Conservation (phyloP, 2,329 filamentous ascomycete species). For the Colletotrichum horii region DNA sequence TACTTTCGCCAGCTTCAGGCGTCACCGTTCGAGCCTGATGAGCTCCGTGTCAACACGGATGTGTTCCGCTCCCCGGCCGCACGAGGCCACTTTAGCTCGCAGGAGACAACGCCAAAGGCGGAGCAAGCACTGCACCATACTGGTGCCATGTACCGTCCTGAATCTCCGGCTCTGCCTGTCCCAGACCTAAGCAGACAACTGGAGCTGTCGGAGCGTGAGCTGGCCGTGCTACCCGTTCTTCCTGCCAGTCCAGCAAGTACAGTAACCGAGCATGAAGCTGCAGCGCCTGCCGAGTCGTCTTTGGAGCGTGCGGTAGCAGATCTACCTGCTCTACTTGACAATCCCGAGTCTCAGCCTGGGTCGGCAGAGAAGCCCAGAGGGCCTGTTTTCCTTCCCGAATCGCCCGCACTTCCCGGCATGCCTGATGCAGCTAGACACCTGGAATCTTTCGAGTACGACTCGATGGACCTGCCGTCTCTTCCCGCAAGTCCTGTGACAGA, state of each 20-base stretch:
- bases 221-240: conserved; percentile 3
- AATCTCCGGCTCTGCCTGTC: not conserved
- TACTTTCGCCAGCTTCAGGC: conserved; percentile 15
- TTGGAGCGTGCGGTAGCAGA: not conserved
- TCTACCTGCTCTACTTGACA: conserved; percentile 13
- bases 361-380: not conserved
- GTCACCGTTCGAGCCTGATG: conserved; percentile 25
- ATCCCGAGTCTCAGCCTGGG: not conserved
- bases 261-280: not conserved
- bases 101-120: conserved; percentile 73
- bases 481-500: not conserved
- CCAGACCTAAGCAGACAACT: not conserved
- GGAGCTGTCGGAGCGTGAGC: not conserved
- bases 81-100: conserved; percentile 61
- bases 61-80: conserved; percentile 29
- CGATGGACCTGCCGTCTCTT: not conserved
- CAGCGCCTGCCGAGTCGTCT: not conserved
- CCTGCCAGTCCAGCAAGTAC: not conserved
- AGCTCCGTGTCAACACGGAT: conserved; percentile 47
- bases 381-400: not conserved
- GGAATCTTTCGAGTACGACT: not conserved
- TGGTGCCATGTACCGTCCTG: not conserved
- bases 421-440: not conserved
- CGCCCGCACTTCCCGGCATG: not conserved
- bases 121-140: conserved; percentile 28